phyloP scores from a whole-genome alignment of 1,284 basidiomycete genomes.

The Ustilago bromivora region DNA sequence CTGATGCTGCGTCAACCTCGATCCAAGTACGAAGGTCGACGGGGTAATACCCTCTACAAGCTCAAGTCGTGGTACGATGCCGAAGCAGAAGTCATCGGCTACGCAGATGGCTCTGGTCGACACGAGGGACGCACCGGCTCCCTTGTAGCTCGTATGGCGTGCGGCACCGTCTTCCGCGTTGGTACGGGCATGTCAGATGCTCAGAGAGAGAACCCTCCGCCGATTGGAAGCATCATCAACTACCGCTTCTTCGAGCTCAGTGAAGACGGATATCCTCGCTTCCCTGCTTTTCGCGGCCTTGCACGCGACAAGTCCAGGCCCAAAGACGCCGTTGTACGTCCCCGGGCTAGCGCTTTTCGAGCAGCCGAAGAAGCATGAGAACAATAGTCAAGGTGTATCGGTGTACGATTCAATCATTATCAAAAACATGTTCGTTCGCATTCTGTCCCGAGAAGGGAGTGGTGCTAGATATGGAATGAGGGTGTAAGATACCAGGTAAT shows the following conservation, averaged over 20 bases:
- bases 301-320: constrained; percentile 60
- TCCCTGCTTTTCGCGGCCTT: constrained; percentile 76
- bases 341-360: constrained; percentile 19
- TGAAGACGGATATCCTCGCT: constrained; percentile 73
- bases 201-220: constrained; percentile 62
- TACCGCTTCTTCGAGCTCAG: constrained; percentile 78
- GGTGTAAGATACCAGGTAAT: constrained; percentile 3
- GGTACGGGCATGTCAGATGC: constrained; percentile 64
- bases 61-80: constrained; percentile 80
- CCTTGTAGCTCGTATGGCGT: constrained; percentile 76
- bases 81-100: constrained; percentile 76
- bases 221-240: constrained; percentile 75
- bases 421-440: background rate
- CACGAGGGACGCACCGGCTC: constrained; percentile 74
- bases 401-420: background rate
- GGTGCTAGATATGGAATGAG: background rate
- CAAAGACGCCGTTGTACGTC: constrained; percentile 55
- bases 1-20: constrained; percentile 76
- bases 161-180: constrained; percentile 72
- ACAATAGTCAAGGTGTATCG: background rate
- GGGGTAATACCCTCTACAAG: constrained; percentile 75
- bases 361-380: constrained; percentile 9
- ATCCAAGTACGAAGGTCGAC: constrained; percentile 74
- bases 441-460: background rate
- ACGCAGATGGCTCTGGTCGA: constrained; percentile 75